Evolutionary conservation across 257 asterid species (phyloP).

Genomic region (Salvia miltiorrhiza): DNA sequence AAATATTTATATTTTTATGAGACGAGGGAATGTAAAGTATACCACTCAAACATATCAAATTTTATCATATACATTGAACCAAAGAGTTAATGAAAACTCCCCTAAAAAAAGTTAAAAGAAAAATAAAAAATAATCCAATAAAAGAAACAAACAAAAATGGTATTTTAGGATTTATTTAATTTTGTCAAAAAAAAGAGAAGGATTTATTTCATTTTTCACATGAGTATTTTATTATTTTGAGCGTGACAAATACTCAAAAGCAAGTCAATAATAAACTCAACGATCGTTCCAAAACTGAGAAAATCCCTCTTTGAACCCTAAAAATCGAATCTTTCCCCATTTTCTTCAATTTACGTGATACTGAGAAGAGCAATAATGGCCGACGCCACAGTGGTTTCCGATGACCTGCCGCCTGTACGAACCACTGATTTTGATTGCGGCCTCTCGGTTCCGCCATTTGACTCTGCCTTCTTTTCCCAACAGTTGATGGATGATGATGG

Average conservation of each 20-base stretch:
- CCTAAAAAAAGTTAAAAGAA: too few species aligned
- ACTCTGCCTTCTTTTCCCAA: constrained; percentile 39
- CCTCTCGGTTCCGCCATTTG: constrained; percentile 53
- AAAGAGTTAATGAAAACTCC: too few species aligned
- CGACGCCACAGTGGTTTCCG: constrained; percentile 30
- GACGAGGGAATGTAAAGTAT: too few species aligned
- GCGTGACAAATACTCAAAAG: neutral
- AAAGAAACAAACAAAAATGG: too few species aligned
- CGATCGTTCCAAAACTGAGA: neutral
- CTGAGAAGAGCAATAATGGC: constrained; percentile 29
- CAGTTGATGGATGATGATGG: constrained; percentile 22
- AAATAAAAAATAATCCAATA: too few species aligned
- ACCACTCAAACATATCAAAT: too few species aligned
- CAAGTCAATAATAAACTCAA: neutral
- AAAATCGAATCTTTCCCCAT: neutral
- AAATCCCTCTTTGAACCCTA: constrained; percentile 14
- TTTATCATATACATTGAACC: too few species aligned
- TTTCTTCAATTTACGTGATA: neutral
- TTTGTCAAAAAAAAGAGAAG: too few species aligned
- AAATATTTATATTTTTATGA: too few species aligned
- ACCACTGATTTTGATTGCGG: constrained; percentile 29
- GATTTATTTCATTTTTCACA: too few species aligned
- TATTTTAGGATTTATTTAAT: too few species aligned
- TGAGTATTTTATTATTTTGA: too few species aligned
- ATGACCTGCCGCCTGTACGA: constrained; percentile 21